Evolutionary conservation across 2,329 filamentous ascomycete genomes (phyloP).

Genomic region (Fusarium mundagurra): DNA sequence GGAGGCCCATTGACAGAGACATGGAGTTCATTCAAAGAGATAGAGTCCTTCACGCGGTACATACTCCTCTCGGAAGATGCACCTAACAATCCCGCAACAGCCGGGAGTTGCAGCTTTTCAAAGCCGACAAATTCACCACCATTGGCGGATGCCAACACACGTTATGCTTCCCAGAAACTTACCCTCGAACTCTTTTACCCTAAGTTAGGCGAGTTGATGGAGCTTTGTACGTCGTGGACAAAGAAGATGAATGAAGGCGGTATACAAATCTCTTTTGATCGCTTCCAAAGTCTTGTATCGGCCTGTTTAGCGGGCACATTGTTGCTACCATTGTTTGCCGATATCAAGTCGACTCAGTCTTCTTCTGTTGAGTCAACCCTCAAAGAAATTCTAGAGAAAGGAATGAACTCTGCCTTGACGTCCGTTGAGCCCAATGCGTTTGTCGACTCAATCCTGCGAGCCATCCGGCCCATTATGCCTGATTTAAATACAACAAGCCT

Average conservation of each 20-base stretch:
- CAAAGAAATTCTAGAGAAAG: slow-evolving; percentile 53
- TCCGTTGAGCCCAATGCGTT: slow-evolving; percentile 59
- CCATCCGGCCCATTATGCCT: slow-evolving; percentile 59
- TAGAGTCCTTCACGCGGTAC: slow-evolving; percentile 60
- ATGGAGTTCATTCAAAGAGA: slow-evolving; percentile 56
- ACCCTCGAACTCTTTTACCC: slow-evolving; percentile 64
- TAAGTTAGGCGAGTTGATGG: slow-evolving; percentile 60
- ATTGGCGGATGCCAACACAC: slow-evolving; percentile 46
- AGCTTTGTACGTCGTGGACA: slow-evolving; percentile 59
- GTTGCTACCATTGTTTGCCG: slow-evolving; percentile 58
- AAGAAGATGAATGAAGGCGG: slow-evolving; percentile 57
- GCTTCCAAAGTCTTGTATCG: slow-evolving; percentile 62
- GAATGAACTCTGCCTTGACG: slow-evolving; percentile 52
- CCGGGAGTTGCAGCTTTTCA: slow-evolving; percentile 1
- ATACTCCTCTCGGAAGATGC: slow-evolving; percentile 61
- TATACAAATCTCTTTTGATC: slow-evolving; percentile 61
- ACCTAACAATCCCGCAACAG: background rate
- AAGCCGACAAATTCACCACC: slow-evolving; percentile 22
- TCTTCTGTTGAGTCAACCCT: slow-evolving; percentile 58
- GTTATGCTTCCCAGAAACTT: slow-evolving; percentile 59
- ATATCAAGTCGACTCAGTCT: slow-evolving; percentile 59
- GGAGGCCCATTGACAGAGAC: slow-evolving; percentile 60
- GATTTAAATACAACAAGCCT: slow-evolving; percentile 52
- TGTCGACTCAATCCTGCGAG: slow-evolving; percentile 57
- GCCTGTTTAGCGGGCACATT: slow-evolving; percentile 58